These are phyloP conservation scores for Durusdinium trenchii DNA, from an alignment of 73 alveolate species.

Conservation along the genomic window DNA sequence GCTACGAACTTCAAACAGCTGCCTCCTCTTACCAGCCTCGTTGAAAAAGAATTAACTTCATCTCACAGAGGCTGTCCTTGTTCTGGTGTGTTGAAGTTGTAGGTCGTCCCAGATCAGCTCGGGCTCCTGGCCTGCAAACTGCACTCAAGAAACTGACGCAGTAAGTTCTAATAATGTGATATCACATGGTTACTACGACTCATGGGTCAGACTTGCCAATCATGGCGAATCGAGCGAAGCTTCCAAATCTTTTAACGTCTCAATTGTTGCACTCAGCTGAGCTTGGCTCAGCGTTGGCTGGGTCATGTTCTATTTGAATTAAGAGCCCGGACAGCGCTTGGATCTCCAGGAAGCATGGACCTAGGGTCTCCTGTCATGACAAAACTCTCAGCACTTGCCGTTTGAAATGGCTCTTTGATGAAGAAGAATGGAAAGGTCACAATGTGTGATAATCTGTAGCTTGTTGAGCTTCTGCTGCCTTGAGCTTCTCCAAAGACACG, in stretches of 20 bases:
- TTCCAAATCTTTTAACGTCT: too few relatives aligned
- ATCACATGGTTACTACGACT: too few relatives aligned
- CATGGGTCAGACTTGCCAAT: too few relatives aligned
- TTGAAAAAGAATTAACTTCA: too few relatives aligned
- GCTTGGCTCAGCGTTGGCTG: too few relatives aligned
- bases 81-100: constrained; percentile 89
- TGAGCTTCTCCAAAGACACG: constrained; percentile 45
- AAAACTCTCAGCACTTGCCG: background rate
- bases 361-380: constrained; percentile 40
- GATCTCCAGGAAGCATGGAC: constrained; percentile 77
- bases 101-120: constrained; percentile 91
- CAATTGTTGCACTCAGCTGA: too few relatives aligned
- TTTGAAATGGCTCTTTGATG: background rate
- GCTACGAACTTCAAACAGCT: too few relatives aligned
- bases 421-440: background rate
- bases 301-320: too few relatives aligned
- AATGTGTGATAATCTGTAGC: background rate
- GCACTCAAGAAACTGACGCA: background rate
- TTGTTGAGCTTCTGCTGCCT: background rate
- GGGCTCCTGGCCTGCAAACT: constrained; percentile 73
- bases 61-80: constrained; percentile 34
- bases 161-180: background rate
- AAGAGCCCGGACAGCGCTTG: constrained; percentile 81
- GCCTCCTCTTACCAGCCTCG: too few relatives aligned
- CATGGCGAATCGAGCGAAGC: too few relatives aligned